These are phyloP conservation scores for Proteromonas lacertae DNA, from an alignment of 352 stramenopile genomes.

Conservation along the genomic window DNA sequence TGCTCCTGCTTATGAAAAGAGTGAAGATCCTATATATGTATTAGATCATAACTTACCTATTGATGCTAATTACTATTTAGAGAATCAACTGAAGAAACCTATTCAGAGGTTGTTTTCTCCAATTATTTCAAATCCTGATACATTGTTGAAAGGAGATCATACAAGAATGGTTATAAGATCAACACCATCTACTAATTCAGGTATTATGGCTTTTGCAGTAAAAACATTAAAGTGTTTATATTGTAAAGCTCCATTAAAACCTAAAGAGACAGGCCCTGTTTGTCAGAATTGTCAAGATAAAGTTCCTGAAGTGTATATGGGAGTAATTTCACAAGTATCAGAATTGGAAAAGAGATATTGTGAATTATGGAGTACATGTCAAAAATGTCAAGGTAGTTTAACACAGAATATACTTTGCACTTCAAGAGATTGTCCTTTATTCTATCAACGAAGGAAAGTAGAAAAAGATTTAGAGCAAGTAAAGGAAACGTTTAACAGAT, in stretches of 20 bases:
- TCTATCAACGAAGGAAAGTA: conserved; percentile 98
- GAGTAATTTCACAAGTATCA: conserved; percentile 58
- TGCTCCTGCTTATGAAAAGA: conserved; percentile 75
- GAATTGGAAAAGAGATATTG: conserved; percentile 26
- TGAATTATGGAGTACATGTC: conserved; percentile 81
- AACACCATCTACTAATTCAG: conserved; percentile 61
- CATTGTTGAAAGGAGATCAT: conserved; percentile 76
- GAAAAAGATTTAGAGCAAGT: conserved; percentile 78
- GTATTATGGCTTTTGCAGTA: conserved; percentile 93
- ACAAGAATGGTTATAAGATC: conserved; percentile 84
- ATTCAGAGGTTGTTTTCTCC: conserved; percentile 89
- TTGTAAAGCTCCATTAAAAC: conserved; percentile 63
- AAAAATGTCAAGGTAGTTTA: conserved; percentile 86
- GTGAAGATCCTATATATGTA: conserved; percentile 89
- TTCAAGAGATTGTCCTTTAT: conserved; percentile 87
- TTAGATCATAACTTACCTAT: conserved; percentile 94
- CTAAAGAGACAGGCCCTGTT: conserved; percentile 29
- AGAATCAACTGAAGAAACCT: conserved; percentile 87
- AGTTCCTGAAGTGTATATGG: conserved; percentile 66
- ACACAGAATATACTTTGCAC: conserved; percentile 77
- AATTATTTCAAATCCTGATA: conserved; percentile 51
- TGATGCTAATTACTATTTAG: conserved; percentile 93
- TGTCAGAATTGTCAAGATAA: conserved; percentile 65
- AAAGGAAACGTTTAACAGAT: conserved; percentile 64
- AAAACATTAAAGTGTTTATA: conserved; percentile 87